Base-by-base conservation (phyloP, 202 grass and related monocot genomes). In the Carex arenaria region DNA sequence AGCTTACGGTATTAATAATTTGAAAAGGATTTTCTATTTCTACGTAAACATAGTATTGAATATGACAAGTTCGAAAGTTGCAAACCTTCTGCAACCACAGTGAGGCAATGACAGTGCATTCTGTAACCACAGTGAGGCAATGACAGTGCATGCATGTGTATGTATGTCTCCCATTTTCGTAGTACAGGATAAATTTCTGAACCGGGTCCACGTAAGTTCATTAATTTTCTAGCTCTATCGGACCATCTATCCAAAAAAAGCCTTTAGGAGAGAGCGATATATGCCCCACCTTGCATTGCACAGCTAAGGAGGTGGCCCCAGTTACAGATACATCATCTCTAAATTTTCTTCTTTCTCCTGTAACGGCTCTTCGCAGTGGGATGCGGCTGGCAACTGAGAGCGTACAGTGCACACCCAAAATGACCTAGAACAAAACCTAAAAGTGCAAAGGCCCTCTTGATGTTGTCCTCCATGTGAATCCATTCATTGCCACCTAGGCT, bases 391-490 rank as follows among this genome's bases (percentile, higher is more conserved):
- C 59, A 65, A 49, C 13, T 66, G 38, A 64, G 59, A 17, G 32
- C 23, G 60, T 52, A 64, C 78, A 61, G 60, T 65, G 22, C 61
- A 81, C 79, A 81, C 79, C 79, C 59, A 81, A 81, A 81, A 81
- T 67, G 79, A 81, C 22, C 40, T 65, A 81, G 60, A 81, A 81
- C 20, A 81, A 10, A 81, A 81, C 61, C 40, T 81, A 81, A 67
- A 81, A 67, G 45, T 12, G 79, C 22, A 53, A 81, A 51, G 52
- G 61, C 79, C 11, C 61, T 67, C 42, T 53, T 81, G 61, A 81
- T 81, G 79, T 81, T 81, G 79, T 47, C 40, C 79, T 81, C 79
- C 79, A 81, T 81, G 79, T 81, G 79, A 81, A 66, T 81, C 79
- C 22, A 66, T 47, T 81, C 61, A 81, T 81, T 81, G 61, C 79